Evolutionary conservation across 352 stramenopile genomes (phyloP), one percentile per base, ranked within the genome.

Genomic region (Globisporangium apiculatum): DNA sequence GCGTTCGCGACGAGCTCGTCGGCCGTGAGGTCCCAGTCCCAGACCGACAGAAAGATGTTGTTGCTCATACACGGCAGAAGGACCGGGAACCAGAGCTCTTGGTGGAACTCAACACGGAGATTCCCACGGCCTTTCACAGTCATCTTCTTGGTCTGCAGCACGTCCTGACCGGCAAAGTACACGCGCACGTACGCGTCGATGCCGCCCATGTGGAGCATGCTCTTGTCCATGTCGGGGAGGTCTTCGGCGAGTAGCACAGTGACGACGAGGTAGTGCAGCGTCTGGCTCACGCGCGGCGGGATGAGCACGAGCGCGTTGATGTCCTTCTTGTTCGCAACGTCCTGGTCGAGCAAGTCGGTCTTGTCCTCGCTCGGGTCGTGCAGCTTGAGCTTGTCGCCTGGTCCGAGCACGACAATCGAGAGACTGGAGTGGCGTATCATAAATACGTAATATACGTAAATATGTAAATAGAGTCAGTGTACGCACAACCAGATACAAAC

Each of bases 81-180:
- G 1, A 95, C 73, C 10, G 85, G 86, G 62, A 97, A 87, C 88
- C 86, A 96, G 45, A 97, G 68, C 60, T 96, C 86, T 50, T 95
- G 69, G 62, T 88, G 82, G 59, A 89, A 83, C 48, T 73, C 61
- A 7, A 76, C 65, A 3, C 52, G 66, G 7, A 83, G 62, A 46
- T 78, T 73, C 37, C 63, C 57, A 18, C 68, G 79, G n/a, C 79
- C 80, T 51, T 88, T 89, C 6, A 80, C 72, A 1, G 79, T 86
- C 51, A 87, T 62, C 10, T 79, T 84, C 45, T 83, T 82, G 11
- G 80, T 94, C 64, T 88, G 75, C 41, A 91, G 54, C 7, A 82
- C 66, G 51, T 83, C 66, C 56, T 91, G 73, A 5, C 83, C 84
- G 47, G 71, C 74, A 65, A 95, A 95, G 42, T 85, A 83, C 7